Evolutionary conservation across 2,329 filamentous ascomycete species (phyloP).

Genomic region (Trichothecium roseum): DNA sequence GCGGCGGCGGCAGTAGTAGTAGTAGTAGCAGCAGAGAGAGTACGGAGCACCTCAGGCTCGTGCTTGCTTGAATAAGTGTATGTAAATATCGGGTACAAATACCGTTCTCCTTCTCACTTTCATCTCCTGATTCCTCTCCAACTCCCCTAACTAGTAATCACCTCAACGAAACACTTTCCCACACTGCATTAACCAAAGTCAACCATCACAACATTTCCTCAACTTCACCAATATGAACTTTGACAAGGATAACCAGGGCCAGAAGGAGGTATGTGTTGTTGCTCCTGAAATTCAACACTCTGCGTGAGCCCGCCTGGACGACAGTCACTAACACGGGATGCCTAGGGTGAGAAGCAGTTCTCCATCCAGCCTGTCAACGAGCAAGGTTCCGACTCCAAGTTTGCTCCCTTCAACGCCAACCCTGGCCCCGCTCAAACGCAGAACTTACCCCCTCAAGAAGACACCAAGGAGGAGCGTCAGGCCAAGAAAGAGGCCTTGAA

Average conservation of each 20-base stretch:
- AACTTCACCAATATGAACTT: slow-evolving; percentile 13
- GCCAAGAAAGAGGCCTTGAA: slow-evolving; percentile 57
- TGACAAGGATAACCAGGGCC: slow-evolving; percentile 14
- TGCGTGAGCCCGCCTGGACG: background rate
- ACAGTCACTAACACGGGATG: slow-evolving; percentile 5
- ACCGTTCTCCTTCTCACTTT: no score
- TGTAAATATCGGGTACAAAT: no score
- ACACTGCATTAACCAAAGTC: background rate
- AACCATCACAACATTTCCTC: slow-evolving; percentile 1
- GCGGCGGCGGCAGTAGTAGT: no score
- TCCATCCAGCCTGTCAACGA: slow-evolving; percentile 34
- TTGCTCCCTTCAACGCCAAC: slow-evolving; percentile 41
- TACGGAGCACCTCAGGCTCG: no score
- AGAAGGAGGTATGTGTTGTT: slow-evolving; percentile 15
- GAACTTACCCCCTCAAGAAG: slow-evolving; percentile 44
- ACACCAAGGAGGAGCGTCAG: slow-evolving; percentile 57
- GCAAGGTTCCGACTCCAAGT: slow-evolving; percentile 30
- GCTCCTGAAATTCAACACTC: no score
- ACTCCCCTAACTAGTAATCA: no score
- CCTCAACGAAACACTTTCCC: no score
- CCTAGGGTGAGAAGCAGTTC: slow-evolving; percentile 31
- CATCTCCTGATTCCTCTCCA: no score
- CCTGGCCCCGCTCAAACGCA: slow-evolving; percentile 48
- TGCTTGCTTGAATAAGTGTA: no score
- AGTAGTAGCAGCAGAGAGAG: no score